phyloP scores from a whole-genome alignment of 1,284 basidiomycete genomes.

The Ustilago sp. region DNA sequence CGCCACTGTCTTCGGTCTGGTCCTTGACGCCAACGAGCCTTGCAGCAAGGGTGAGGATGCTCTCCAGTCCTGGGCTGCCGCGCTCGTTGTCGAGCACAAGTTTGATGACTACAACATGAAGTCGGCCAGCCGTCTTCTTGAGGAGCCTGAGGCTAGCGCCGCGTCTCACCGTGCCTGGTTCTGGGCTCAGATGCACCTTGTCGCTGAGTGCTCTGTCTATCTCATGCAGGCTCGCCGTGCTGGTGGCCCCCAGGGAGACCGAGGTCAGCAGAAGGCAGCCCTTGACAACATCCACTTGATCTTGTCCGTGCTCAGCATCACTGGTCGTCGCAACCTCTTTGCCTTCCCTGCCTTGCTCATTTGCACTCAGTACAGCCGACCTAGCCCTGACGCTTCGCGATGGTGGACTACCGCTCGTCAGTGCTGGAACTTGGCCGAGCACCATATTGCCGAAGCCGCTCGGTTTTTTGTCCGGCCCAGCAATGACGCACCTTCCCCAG shows the following conservation, averaged over 20 bases:
- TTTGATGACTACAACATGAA: constrained; percentile 71
- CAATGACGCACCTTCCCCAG: constrained; percentile 43
- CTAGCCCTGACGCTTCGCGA: constrained; percentile 38
- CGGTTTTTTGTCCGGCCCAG: constrained; percentile 48
- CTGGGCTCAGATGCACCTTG: constrained; percentile 71
- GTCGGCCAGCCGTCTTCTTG: constrained; percentile 65
- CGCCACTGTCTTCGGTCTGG: constrained; percentile 70
- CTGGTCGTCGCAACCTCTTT: constrained; percentile 50
- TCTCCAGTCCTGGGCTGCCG: constrained; percentile 70
- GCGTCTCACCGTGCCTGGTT: constrained; percentile 70
- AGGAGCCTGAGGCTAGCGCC: constrained; percentile 50
- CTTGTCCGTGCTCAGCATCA: constrained; percentile 45
- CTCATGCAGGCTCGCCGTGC: constrained; percentile 69
- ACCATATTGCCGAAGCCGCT: constrained; percentile 40
- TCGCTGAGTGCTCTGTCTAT: constrained; percentile 72
- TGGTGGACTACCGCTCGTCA: constrained; percentile 52
- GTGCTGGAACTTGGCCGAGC: constrained; percentile 50
- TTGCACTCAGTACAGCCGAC: constrained; percentile 47
- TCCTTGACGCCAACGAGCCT: constrained; percentile 59
- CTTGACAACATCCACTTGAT: constrained; percentile 53
- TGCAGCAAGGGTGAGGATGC: constrained; percentile 33
- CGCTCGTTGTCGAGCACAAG: constrained; percentile 69
- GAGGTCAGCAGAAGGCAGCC: constrained; percentile 44
- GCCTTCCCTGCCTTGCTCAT: constrained; percentile 50
- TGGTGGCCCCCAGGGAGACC: constrained; percentile 30